phyloP scores from a whole-genome alignment of 2,329 filamentous ascomycete genomes.

The Allantophomopsis lycopodina region DNA sequence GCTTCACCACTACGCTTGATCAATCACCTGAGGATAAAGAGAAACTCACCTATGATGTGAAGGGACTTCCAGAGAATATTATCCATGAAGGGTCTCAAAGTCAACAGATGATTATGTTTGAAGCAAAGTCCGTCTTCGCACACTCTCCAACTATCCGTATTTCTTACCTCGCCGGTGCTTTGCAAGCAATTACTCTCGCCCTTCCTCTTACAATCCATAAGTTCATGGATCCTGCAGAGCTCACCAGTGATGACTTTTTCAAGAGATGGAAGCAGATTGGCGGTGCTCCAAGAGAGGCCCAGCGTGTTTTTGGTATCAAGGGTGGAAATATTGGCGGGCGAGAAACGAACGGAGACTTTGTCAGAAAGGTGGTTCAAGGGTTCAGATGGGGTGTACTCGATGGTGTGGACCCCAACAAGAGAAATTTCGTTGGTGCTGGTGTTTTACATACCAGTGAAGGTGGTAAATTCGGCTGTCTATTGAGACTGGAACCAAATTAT shows the following conservation, averaged over 20 bases:
- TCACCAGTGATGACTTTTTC: constrained; percentile 90
- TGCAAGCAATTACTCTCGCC: constrained; percentile 86
- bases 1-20: constrained; percentile 89
- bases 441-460: constrained; percentile 70
- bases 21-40: constrained; percentile 53
- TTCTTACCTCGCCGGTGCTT: constrained; percentile 82
- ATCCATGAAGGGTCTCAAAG: constrained; percentile 65
- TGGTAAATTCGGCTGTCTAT: constrained; percentile 86
- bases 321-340: constrained; percentile 37
- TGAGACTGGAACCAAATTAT: constrained; percentile 92
- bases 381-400: constrained; percentile 83
- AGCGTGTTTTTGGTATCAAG: constrained; percentile 66
- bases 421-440: constrained; percentile 87
- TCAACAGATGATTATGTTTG: constrained; percentile 91
- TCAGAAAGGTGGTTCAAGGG: constrained; percentile 61
- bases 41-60: constrained; percentile 72
- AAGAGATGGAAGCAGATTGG: constrained; percentile 99
- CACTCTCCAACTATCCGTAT: constrained; percentile 85
- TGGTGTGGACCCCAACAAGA: constrained; percentile 79
- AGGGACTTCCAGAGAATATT: constrained; percentile 73
- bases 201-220: constrained; percentile 83
- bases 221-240: constrained; percentile 87
- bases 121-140: constrained; percentile 67
- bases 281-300: constrained; percentile 71
- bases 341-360: constrained; percentile 57